These are phyloP conservation scores for Diplodia seriata DNA, from an alignment of 2,329 filamentous ascomycete genomes.

Conservation along the genomic window DNA sequence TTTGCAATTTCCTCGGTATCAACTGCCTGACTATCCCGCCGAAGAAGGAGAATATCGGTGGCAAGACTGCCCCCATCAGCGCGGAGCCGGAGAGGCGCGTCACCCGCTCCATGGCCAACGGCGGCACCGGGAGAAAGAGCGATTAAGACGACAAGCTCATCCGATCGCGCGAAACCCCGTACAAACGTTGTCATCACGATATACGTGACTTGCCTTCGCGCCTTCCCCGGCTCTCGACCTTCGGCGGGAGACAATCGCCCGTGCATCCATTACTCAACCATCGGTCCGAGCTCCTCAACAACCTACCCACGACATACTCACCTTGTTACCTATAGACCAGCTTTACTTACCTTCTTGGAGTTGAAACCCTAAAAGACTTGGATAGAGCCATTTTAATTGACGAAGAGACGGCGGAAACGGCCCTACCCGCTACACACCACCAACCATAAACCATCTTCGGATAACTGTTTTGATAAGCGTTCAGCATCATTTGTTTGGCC, in stretches of 20 bases:
- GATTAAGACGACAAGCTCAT: constrained; percentile 1
- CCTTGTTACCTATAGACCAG: not conserved
- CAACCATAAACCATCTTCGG: not conserved
- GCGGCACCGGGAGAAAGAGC: constrained; percentile 21
- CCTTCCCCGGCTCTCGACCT: not conserved
- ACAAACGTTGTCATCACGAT: constrained; percentile 10
- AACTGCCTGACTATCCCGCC: constrained; percentile 84
- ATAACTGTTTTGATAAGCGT: not conserved
- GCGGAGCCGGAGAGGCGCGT: constrained; percentile 23
- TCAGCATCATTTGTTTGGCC: not conserved
- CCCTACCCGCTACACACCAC: constrained; percentile 16
- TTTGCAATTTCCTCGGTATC: constrained; percentile 91
- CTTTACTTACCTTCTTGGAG: constrained; percentile 1
- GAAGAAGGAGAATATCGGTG: constrained; percentile 42
- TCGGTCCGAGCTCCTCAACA: constrained; percentile 1
- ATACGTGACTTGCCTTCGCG: constrained; percentile 6
- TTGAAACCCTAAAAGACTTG: constrained; percentile 6
- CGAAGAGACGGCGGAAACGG: constrained; percentile 31
- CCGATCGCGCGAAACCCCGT: not conserved
- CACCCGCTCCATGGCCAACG: constrained; percentile 30
- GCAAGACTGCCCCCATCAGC: constrained; percentile 6
- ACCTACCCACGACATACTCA: not conserved
- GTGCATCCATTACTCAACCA: not conserved
- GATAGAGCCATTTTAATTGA: constrained; percentile 32
- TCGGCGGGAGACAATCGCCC: not conserved